phyloP scores from a whole-genome alignment of 2,329 filamentous ascomycete species.

The Teratosphaeria gauchensis region DNA sequence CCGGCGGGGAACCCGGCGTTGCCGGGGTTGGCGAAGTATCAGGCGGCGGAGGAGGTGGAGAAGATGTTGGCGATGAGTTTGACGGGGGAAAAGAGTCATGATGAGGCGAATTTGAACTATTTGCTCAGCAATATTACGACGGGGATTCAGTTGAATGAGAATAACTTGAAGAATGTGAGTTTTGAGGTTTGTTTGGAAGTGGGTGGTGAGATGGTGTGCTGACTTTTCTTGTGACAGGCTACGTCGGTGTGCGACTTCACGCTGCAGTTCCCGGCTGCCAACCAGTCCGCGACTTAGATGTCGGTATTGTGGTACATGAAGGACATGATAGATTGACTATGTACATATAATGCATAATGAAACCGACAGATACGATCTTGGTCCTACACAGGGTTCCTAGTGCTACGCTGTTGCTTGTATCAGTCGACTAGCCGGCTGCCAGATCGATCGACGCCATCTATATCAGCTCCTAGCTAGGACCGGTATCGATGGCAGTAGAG shows the following conservation, averaged over 20 bases:
- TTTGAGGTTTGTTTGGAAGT: neutral
- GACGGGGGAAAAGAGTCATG: constrained; percentile 7
- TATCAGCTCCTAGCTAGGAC: too few species aligned
- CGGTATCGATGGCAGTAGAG: too few species aligned
- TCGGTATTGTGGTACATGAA: neutral
- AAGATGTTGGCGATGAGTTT: constrained; percentile 6
- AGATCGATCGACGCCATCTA: neutral
- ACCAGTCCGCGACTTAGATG: constrained; percentile 1
- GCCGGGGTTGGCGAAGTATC: constrained; percentile 11
- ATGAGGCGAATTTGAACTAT: constrained; percentile 7
- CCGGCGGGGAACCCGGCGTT: constrained; percentile 12
- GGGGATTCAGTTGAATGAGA: constrained; percentile 13
- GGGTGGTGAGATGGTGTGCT: neutral
- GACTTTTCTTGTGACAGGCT: neutral
- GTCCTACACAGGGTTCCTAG: neutral
- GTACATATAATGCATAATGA: neutral
- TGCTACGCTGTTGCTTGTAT: neutral
- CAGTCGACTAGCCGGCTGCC: neutral
- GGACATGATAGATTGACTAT: neutral
- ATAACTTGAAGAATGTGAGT: constrained; percentile 12
- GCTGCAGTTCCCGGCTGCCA: constrained; percentile 10
- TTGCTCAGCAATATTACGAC: constrained; percentile 13
- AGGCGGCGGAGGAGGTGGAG: constrained; percentile 12
- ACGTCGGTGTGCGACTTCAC: constrained; percentile 12
- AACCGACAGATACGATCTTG: neutral